phyloP scores from a whole-genome alignment of 495 filamentous ascomycete species.

The Aspergillus incahuasiensis region DNA sequence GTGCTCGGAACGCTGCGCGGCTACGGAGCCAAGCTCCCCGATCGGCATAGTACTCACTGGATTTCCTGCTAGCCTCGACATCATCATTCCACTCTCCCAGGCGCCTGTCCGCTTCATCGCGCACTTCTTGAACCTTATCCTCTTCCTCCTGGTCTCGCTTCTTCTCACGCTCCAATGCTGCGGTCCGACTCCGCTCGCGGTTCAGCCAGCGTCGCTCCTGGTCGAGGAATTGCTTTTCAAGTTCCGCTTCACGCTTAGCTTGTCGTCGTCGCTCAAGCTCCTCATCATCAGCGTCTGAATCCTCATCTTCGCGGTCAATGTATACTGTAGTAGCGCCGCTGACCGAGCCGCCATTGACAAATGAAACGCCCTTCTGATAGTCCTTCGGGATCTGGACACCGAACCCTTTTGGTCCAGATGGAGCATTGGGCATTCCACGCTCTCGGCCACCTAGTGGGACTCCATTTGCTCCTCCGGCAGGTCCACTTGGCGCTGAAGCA shows the following conservation, averaged over 20 bases:
- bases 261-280: slow-evolving; percentile 73
- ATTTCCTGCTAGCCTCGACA: slow-evolving; percentile 64
- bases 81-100: slow-evolving; percentile 89
- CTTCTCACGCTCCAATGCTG: slow-evolving; percentile 77
- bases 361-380: slow-evolving; percentile 76
- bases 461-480: slow-evolving; percentile 69
- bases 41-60: slow-evolving; percentile 81
- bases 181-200: slow-evolving; percentile 75
- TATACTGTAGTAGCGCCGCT: slow-evolving; percentile 53
- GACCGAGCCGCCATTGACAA: slow-evolving; percentile 75
- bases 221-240: slow-evolving; percentile 78
- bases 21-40: slow-evolving; percentile 79
- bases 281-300: slow-evolving; percentile 81
- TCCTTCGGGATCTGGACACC: slow-evolving; percentile 71
- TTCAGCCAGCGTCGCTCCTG: slow-evolving; percentile 88
- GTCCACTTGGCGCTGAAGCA: slow-evolving; percentile 61
- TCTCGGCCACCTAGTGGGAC: slow-evolving; percentile 83
- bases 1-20: slow-evolving; percentile 63
- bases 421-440: slow-evolving; percentile 65
- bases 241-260: slow-evolving; percentile 65
- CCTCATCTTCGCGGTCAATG: slow-evolving; percentile 72
- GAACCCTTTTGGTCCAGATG: slow-evolving; percentile 70
- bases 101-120: slow-evolving; percentile 66
- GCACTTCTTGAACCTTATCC: slow-evolving; percentile 49
- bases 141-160: slow-evolving; percentile 72